These are phyloP conservation scores for Centaurea solstitialis DNA, from an alignment of 129 eudicot genomes.

Conservation along the genomic window DNA sequence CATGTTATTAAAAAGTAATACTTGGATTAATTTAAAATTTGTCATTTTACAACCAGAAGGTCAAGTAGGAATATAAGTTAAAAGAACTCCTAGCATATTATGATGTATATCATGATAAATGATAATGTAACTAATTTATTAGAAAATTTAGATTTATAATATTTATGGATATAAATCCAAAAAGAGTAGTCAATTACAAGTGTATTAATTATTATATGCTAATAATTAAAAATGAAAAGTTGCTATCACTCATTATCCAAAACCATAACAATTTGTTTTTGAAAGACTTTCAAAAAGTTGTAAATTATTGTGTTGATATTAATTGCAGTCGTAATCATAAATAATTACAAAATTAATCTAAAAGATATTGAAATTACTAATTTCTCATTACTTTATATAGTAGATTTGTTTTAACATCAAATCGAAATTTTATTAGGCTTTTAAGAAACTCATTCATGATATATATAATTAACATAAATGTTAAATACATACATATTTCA, in stretches of 20 bases:
- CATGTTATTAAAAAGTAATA: no score
- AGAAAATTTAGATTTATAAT: no score
- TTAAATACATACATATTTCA: no score
- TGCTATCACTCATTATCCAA: neutral
- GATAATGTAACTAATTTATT: no score
- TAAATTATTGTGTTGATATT: no score
- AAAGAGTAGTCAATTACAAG: neutral
- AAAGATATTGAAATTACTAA: neutral
- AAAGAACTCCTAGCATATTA: no score
- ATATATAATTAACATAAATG: no score
- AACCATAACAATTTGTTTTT: neutral
- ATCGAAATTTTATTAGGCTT: neutral
- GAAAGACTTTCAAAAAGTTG: neutral
- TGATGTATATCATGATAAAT: no score
- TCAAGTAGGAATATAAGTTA: no score
- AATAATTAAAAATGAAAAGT: neutral
- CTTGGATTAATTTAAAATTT: no score
- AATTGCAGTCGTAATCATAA: neutral
- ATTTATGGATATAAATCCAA: neutral
- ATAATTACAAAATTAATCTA: neutral
- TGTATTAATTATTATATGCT: neutral
- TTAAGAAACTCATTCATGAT: neutral
- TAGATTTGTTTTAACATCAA: neutral
- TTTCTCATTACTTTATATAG: no score
- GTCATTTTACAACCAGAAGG: no score